Base-by-base conservation (phyloP, 352 stramenopile genomes). In the Pythium rhizo-oryzae region DNA sequence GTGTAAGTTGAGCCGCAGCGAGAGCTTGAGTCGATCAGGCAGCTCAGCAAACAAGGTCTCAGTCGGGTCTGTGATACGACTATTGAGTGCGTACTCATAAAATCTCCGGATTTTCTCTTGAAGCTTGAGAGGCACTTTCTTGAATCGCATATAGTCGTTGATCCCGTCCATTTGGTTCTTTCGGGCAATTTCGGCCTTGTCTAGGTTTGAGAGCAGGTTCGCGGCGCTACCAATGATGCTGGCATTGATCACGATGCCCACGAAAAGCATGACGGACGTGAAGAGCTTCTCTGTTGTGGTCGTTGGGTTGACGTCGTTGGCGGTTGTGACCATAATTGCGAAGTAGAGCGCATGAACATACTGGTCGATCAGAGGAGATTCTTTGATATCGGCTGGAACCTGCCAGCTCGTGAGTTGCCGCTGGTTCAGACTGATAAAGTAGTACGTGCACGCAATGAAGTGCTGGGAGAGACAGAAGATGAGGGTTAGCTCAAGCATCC, bases 161-260 rank as follows among this genome's bases (percentile, higher is more conserved):
- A 94, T 91, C 12, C 67, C 80, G 67, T 92, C 84, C 71, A 94
- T 86, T 50, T 94, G 82, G 52, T 88, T 84, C 65, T 94, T 92
- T 8, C 85, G 82, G 0, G 82, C 82, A 19, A 92, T 90, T 54
- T 85, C 79, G 13, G 81, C 79, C 30, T 91, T 90, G 75, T 92
- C 82, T 37, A 94, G 61, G 46, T 94, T 94, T 8, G 81, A 80
- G 8, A 94, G 66, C 47, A 94, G 58, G 51, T 92, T 94, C 6
- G 84, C 79, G 18, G 84, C 84, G 30, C 80, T 91, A 79, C 85
- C 85, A 33, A 94, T 91, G 66, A 92, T 94, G 55, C 76, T 88
- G 54, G 83, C 84, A 68, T 94, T 94, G 70, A 91, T 87, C 1
- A 90, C 76, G 44, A 94, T 90, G 5, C 82, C 85, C 25, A 94